phyloP scores from a whole-genome alignment of 257 asterid species.

The Nicotiana attenuata region DNA sequence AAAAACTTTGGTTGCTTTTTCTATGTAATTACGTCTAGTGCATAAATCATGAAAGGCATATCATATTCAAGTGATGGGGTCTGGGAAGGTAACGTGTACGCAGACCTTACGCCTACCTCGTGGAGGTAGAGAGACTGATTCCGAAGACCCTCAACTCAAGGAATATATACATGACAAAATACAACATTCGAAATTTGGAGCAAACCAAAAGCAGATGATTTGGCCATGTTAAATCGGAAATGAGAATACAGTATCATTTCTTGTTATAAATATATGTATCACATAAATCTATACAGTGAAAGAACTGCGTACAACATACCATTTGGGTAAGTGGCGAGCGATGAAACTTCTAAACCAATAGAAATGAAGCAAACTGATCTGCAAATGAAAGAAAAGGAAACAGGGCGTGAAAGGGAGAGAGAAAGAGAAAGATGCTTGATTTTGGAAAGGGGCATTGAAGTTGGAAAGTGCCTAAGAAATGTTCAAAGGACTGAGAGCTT shows the following conservation, averaged over 20 bases:
- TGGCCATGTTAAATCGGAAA: too few species aligned
- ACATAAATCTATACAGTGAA: background rate
- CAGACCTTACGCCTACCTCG: too few species aligned
- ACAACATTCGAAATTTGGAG: too few species aligned
- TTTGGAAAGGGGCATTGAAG: background rate
- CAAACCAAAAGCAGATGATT: too few species aligned
- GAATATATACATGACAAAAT: too few species aligned
- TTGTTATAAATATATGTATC: background rate
- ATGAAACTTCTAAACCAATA: background rate
- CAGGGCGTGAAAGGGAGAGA: background rate
- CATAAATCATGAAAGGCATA: too few species aligned
- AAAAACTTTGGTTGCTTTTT: too few species aligned
- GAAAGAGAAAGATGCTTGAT: background rate
- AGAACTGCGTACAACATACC: background rate
- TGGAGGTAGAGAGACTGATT: too few species aligned
- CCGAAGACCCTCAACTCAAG: too few species aligned
- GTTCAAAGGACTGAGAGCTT: slow-evolving; percentile 3
- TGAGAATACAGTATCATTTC: background rate
- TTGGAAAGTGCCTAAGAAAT: background rate
- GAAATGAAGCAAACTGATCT: background rate
- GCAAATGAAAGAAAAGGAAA: background rate
- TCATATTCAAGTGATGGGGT: too few species aligned
- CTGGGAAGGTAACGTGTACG: too few species aligned
- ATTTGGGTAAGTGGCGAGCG: background rate
- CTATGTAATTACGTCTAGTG: too few species aligned